Evolutionary conservation across 352 stramenopile genomes (phyloP), one percentile per base, ranked within the genome.

Genomic region (Globisporangium uncinulatum): DNA sequence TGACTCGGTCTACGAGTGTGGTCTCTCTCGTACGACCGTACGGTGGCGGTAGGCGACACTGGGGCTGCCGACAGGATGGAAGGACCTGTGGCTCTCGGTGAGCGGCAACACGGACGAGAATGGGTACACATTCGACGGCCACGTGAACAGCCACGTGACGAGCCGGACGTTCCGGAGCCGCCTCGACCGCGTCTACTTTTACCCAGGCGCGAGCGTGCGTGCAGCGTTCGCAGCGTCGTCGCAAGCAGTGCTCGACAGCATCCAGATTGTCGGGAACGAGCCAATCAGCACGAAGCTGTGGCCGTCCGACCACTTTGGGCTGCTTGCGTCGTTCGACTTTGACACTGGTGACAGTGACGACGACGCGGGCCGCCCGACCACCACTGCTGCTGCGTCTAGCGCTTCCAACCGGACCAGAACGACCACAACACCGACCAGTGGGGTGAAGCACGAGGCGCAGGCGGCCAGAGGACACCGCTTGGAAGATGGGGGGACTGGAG

Each of bases 131-230:
- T 92, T 86, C 51, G 82, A 92, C 45, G 82, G 78, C 19, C 71
- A 72, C 36, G 61, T 57, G 7, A 92, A 92, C 47, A 61, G 54
- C 0, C 54, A 90, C 52, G 80, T 92, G 51, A 65, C 66, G 37
- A 89, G 76, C 62, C 68, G 62, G 37, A 66, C 76, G 3, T 88
- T 84, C 47, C 82, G 71, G 17, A 92, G 79, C 61, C 82, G 82
- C 13, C 66, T 92, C 21, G 82, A 92, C 44, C 79, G 82, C 24
- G 86, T 89, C 56, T 90, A 88, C 58, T 88, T 83, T 31, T 86
- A 82, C 54, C 57, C 71, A 0, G 63, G 63, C 1, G 36, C 42
- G 2, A 13, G 19, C 4, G 21, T 47, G 19, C 48, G 61, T 19
- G 51, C 59, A 1, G 29, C 49, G 15, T 70, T 55, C 19, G 46